A percentile compares a stretch with the other conserved stretches of the same genome.
Conservation (phyloP, 192 early-diverging fungal species). For the Backusella mclennaniae region DNA sequence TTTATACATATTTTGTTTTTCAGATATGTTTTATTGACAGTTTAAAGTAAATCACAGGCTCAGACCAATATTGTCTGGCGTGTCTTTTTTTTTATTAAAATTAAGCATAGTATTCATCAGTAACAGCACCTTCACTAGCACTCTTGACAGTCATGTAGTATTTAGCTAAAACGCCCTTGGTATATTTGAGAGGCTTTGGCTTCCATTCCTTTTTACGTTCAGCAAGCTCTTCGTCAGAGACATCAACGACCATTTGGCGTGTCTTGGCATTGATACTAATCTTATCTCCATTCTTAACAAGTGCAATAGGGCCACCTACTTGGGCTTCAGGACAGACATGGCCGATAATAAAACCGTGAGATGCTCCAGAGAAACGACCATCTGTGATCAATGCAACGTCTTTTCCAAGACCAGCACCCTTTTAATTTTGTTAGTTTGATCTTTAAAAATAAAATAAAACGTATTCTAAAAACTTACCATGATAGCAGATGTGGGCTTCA, state of each 20-base stretch:
- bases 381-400: slow-evolving; percentile 97
- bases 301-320: slow-evolving; percentile 92
- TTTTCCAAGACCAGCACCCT: slow-evolving; percentile 93
- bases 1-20: neutral
- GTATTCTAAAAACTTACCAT: slow-evolving; percentile 49
- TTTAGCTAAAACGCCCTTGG: slow-evolving; percentile 83
- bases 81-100: neutral
- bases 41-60: neutral
- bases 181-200: slow-evolving; percentile 81
- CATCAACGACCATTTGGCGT: slow-evolving; percentile 71
- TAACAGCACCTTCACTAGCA: slow-evolving; percentile 80
- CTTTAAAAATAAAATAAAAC: neutral
- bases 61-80: neutral
- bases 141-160: slow-evolving; percentile 83
- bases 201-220: slow-evolving; percentile 70
- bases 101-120: slow-evolving; percentile 55
- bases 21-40: neutral
- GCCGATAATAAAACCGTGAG: slow-evolving; percentile 98
- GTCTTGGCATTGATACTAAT: slow-evolving; percentile 85
- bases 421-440: neutral
- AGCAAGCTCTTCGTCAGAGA: slow-evolving; percentile 74
- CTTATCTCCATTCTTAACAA: slow-evolving; percentile 87
- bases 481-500: slow-evolving; percentile 95
- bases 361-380: slow-evolving; percentile 98
- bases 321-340: slow-evolving; percentile 98